Evolutionary conservation across 2,329 filamentous ascomycete species (phyloP).

Genomic region (Pseudogymnoascus sp.): DNA sequence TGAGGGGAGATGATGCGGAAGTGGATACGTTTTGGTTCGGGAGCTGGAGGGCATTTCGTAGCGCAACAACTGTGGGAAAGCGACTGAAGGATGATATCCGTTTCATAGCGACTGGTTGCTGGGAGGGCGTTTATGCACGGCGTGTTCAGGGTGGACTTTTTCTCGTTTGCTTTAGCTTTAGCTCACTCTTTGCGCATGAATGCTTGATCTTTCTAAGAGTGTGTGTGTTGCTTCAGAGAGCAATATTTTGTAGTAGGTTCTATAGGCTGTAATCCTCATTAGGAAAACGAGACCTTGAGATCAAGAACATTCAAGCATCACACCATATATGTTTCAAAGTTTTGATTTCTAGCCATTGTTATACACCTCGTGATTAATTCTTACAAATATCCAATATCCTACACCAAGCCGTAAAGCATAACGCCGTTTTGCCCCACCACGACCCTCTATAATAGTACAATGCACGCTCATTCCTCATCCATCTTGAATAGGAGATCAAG

Average conservation of each 20-base stretch:
- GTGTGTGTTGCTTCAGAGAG: neutral
- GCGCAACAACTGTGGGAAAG: conserved; percentile 6
- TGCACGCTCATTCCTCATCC: neutral
- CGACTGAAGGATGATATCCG: conserved; percentile 4
- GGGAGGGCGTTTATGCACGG: conserved; percentile 1
- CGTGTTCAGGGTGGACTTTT: conserved; percentile 1
- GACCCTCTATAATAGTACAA: conserved; percentile 6
- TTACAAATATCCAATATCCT: conserved; percentile 7
- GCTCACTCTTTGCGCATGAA: neutral
- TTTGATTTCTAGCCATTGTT: neutral
- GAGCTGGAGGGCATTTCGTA: neutral
- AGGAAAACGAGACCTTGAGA: neutral
- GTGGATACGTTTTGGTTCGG: neutral
- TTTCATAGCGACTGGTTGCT: conserved; percentile 5
- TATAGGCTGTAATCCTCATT: neutral
- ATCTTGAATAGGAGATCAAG: conserved; percentile 8
- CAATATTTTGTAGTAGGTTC: neutral
- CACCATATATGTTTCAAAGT: neutral
- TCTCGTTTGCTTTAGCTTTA: neutral
- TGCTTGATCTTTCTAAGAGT: neutral
- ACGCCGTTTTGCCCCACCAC: neutral
- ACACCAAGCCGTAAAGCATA: conserved; percentile 6
- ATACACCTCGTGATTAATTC: conserved; percentile 1
- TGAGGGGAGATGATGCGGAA: neutral
- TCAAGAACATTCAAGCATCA: neutral